Evolutionary conservation across 2,329 filamentous ascomycete species (phyloP), one percentile per base, ranked within the genome.

Genomic region (Fusarium veterinarium): DNA sequence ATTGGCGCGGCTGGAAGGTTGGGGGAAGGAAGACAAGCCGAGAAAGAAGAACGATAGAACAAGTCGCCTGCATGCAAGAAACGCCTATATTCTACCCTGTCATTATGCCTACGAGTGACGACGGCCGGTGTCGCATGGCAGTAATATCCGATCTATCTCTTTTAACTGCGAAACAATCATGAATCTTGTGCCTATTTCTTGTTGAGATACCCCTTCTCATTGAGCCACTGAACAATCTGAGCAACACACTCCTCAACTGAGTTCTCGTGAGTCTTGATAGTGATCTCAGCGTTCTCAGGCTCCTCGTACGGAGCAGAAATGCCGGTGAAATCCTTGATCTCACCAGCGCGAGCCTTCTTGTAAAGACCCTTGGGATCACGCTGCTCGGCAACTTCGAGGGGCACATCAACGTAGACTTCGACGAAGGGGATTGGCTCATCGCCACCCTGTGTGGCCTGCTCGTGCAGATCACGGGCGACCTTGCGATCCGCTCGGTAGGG

Each of bases 251-350:
- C 94, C 87, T 97, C 93, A 7, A 98, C 93, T 20, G 90, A 92
- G 79, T 91, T 90, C 86, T 95, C 88, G 79, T 94, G 90, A 49
- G 93, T 97, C 84, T 90, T 89, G 80, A 99, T 93, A 76, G 92
- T 91, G 75, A 99, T 93, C 86, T 99, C 96, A 3, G 96, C 90
- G 65, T 91, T 90, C 81, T 91, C 86, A 9, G 96, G 96, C 69
- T 91, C 93, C 89, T 99, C 96, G 81, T 99, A 99, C 4, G 96
- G 96, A 35, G 95, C 95, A 75, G 92, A 95, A 79, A 98, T 94
- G 62, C 96, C 96, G 3, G 96, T 99, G 81, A 99, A 99, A 76
- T 98, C 94, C 84, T 97, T 96, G 84, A 98, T 98, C 82, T 97
- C 91, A 48, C 96, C 96, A 57, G 93, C 92, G 48, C 95, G 88